Percentiles rank a stretch among this genome's conserved stretches.
These are phyloP conservation scores for Tuber brumale DNA, from an alignment of 495 filamentous ascomycete species.

Conservation along the genomic window DNA sequence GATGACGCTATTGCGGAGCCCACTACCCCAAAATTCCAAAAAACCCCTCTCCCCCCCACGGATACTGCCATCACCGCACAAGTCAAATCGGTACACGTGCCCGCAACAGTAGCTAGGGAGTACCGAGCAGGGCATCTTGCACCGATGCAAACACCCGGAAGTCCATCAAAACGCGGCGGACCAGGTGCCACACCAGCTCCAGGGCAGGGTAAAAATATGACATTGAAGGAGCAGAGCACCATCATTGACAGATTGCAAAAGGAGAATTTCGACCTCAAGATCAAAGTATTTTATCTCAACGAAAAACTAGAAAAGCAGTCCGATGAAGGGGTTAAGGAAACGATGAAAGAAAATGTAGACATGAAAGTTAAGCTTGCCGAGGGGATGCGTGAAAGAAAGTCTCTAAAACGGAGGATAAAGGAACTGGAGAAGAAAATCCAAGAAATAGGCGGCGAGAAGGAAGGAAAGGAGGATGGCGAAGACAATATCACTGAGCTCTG, in stretches of 20 bases:
- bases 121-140: constrained; percentile 51
- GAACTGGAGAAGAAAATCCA: constrained; percentile 80
- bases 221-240: constrained; percentile 91
- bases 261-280: constrained; percentile 94
- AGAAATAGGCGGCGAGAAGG: constrained; percentile 61
- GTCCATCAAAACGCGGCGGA: constrained; percentile 52
- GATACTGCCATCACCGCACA: constrained; percentile 86
- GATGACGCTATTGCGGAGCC: constrained; percentile 45
- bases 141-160: constrained; percentile 52
- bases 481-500: constrained; percentile 66
- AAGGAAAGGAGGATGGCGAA: constrained; percentile 55
- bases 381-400: constrained; percentile 79
- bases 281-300: constrained; percentile 94
- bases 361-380: constrained; percentile 82
- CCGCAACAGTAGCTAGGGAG: constrained; percentile 78
- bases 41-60: constrained; percentile 55
- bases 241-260: constrained; percentile 93
- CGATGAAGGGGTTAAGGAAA: constrained; percentile 92
- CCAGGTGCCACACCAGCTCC: constrained; percentile 49
- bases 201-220: constrained; percentile 71
- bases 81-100: constrained; percentile 79
- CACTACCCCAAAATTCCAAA: constrained; percentile 50
- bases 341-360: constrained; percentile 95
- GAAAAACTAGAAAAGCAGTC: constrained; percentile 87
- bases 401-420: constrained; percentile 66